Evolutionary conservation across 1,139 yeast genomes (phyloP), one percentile per base, ranked within the genome.

Genomic region (Sugiyamaella neomexicana): DNA sequence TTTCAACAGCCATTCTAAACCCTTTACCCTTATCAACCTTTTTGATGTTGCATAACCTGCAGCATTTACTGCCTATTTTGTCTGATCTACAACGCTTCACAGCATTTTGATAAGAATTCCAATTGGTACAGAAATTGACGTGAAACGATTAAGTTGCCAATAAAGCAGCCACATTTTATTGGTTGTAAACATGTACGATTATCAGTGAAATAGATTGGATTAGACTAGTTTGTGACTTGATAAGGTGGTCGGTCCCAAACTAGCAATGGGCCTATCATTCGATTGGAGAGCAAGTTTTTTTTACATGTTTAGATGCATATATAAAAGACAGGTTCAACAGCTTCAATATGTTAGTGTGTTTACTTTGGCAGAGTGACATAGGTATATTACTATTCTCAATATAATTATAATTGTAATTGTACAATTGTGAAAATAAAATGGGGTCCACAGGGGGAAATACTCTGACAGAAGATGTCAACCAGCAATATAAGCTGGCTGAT

Each of bases 391-490:
- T n/a, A n/a, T n/a, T n/a, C n/a, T n/a, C n/a, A n/a, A n/a, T n/a
- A n/a, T n/a, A n/a, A n/a, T n/a, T n/a, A n/a, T n/a, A n/a, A n/a
- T n/a, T n/a, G n/a, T n/a, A n/a, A n/a, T n/a, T n/a, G n/a, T n/a
- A n/a, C n/a, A 20, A 3, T 20, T 20, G 25, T 5, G 5, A 5
- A 38, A 2, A 36, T 36, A 12, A 20, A 32, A 45, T 45, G 49
- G 49, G 42, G 2, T 17, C 39, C 25, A 65, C 66, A 56, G 96
- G 96, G 59, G 96, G 96, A 60, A 83, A 89, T 73, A 82, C 89
- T 41, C 75, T 87, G 67, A 79, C 81, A 29, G 80, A 81, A 46
- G 87, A 91, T 71, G 76, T 90, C 65, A 89, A 89, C 70, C 72
- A 75, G 12, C 85, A 81, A 66, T 91, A 80, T 69, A 85, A 86